Base-by-base conservation (phyloP, 2,329 filamentous ascomycete species). In the Diaporthe eres region DNA sequence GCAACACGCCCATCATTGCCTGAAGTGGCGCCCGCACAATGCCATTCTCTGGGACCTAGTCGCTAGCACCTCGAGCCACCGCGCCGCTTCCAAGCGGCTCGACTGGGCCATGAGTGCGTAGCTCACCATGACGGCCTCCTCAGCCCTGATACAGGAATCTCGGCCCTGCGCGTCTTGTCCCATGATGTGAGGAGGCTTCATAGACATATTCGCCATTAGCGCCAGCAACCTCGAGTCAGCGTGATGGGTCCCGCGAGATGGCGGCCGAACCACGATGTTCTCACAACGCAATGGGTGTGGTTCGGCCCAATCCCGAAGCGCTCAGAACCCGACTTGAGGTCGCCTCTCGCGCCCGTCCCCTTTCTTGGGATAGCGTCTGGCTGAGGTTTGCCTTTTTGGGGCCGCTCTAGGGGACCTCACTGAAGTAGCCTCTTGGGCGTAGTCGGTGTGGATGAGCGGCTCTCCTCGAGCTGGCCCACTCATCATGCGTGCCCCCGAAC, bases 131-230 rank as follows among this genome's bases (percentile, higher is more conserved):
- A 72, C 31, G 44, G 37, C 58, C n/a, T 34, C 28, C 28, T 42
- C 39, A n/a, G 44, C 34, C 44, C 12, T 61, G 31, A 53, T 22
- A 68, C 55, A 67, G 72, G 75, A 53, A 72, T 74, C 58, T 76
- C 75, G 75, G 72, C 72, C 72, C 65, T 76, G 75, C 49, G 72
- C 22, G 44, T 76, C 65, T 65, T 68, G 75, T 72, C 72, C 70
- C 72, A 55, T 75, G 75, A 76, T 55, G 65, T 55, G 55, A 67
- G 55, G 55, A 67, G 55, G 34, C 34, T 44, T 72, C 39, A 76
- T 49, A 67, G 31, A 13, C 74, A 51, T 25, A 17, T 61, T 75
- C 34, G 58, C 49, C 65, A 37, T 74, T 68, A 76, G 67, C 65
- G 71, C 44, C 60, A 55, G 51, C 57, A 60, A 65, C 17, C 42